Evolutionary conservation across 257 asterid species (phyloP), one percentile per base, ranked within the genome.

Genomic region (Nicotiana undulata): DNA sequence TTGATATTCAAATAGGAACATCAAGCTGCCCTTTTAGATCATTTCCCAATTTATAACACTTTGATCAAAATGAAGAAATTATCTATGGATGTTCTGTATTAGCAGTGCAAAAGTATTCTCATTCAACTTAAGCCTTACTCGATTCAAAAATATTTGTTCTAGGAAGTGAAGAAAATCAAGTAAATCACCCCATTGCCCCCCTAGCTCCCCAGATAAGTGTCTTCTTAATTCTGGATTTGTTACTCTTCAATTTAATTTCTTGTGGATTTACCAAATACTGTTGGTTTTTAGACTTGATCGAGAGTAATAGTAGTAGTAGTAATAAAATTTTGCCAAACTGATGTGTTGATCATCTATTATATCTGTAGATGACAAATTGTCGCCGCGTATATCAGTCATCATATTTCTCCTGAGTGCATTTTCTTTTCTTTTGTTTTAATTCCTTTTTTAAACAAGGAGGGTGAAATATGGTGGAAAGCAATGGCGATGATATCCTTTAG

Each of bases 311-410:
- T 63, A 1, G 4, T 29, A 63, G 18, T n/a, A 65, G 18, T 32
- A 66, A 63, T 63, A 26, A 11, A 61, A 1, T 4, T 63, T 63
- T 26, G n/a, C 15, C 68, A 63, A 63, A 18, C 2, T 68, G n/a
- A 68, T 66, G 5, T 34, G 75, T 51, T 65, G 75, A 18, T 18
- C 22, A 1, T 17, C 16, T 9, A 22, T 3, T 60, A 22, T 65
- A 32, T 32, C 22, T 65, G 53, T 34, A 37, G 18, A 67, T n/a
- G 56, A 40, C 76, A 68, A 40, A 40, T n/a, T 68, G 76, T 56
- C 76, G 56, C 76, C 76, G 76, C 76, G 32, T 40, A 40, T 56
- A 68, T 20, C 32, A 68, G 24, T 68, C 76, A 20, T 68, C 76
- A 68, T 68, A 20, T 68, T 40, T 0, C 22, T 55, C 60, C 26